Evolutionary conservation across 2,329 filamentous ascomycete genomes (phyloP), one percentile per base, ranked within the genome.

Genomic region (Cryoendolithus antarcticus): DNA sequence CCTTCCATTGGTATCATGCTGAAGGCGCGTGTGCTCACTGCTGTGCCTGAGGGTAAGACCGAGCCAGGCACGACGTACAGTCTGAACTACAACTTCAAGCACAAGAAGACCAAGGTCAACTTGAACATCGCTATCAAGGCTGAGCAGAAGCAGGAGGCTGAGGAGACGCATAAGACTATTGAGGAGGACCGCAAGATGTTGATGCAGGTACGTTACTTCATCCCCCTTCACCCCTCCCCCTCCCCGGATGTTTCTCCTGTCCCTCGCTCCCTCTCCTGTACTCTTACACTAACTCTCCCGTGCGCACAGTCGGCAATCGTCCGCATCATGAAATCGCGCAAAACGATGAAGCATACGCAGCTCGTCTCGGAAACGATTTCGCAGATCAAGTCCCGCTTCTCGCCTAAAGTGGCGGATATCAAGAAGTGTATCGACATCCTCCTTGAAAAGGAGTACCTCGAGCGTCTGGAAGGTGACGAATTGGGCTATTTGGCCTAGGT

Each of bases 361-460:
- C 79, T 98, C 9, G 86, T 98, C 39, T 81, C 85, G 57, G 91
- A 98, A 65, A 93, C 88, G 15, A 96, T 98, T 61, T 82, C 80
- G 56, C 91, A 96, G 63, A 95, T 98, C 61, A 85, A 83, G 59
- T 80, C 78, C 32, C 84, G 91, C 31, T 98, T 98, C 63, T 79
- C 86, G 42, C 91, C 91, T 30, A 93, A 93, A 66, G 75, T 98
- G 24, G 72, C 77, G 10, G 91, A 98, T 53, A 98, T 98, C 74
- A 98, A 98, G 71, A 98, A 96, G 69, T 95, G 91, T 63, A 96
- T 98, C 60, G 91, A 98, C 64, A 94, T 94, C 48, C 73, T 98
- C 30, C 80, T 98, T 48, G 91, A 98, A 70, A 98, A 98, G 71
- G 91, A 98, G 62, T 98, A 98, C 56, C 75, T 98, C 35, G 91